Conservation (phyloP, 768 basidiomycete genomes). For the Auriscalpium orientale region DNA sequence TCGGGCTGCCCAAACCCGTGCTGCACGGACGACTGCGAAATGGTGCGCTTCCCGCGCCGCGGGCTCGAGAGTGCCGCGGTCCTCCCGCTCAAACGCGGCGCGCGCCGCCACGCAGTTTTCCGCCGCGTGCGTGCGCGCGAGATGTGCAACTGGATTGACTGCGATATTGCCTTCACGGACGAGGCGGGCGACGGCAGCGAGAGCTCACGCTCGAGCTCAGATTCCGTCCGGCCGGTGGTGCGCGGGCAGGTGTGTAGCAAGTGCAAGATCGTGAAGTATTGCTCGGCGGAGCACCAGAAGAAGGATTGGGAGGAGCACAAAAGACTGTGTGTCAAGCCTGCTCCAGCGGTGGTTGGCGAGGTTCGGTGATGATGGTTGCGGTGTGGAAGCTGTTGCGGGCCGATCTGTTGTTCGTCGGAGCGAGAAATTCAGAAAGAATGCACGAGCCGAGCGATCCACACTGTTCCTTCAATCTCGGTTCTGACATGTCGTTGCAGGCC, state of each 20-base stretch:
- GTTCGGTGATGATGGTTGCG: neutral
- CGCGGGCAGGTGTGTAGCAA: slow-evolving; percentile 64
- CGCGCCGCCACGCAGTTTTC: slow-evolving; percentile 28
- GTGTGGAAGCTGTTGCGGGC: too few species aligned
- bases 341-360: neutral
- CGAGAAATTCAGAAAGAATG: too few species aligned
- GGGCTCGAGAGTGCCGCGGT: slow-evolving; percentile 56
- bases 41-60: slow-evolving; percentile 68
- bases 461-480: too few species aligned
- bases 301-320: slow-evolving; percentile 76
- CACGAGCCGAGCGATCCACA: too few species aligned
- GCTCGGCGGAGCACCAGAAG: slow-evolving; percentile 65
- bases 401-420: too few species aligned
- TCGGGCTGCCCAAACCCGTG: slow-evolving; percentile 74
- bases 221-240: slow-evolving; percentile 12
- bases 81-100: slow-evolving; percentile 54
- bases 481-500: too few species aligned
- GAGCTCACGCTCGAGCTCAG: slow-evolving; percentile 13
- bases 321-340: slow-evolving; percentile 50
- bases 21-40: slow-evolving; percentile 76
- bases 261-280: slow-evolving; percentile 74
- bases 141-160: slow-evolving; percentile 84
- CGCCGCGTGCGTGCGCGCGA: slow-evolving; percentile 43
- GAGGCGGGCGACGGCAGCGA: slow-evolving; percentile 35
- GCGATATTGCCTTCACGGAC: slow-evolving; percentile 52